Base-by-base conservation (phyloP, 495 filamentous ascomycete species). In the Penicillium cosmopolitanum region DNA sequence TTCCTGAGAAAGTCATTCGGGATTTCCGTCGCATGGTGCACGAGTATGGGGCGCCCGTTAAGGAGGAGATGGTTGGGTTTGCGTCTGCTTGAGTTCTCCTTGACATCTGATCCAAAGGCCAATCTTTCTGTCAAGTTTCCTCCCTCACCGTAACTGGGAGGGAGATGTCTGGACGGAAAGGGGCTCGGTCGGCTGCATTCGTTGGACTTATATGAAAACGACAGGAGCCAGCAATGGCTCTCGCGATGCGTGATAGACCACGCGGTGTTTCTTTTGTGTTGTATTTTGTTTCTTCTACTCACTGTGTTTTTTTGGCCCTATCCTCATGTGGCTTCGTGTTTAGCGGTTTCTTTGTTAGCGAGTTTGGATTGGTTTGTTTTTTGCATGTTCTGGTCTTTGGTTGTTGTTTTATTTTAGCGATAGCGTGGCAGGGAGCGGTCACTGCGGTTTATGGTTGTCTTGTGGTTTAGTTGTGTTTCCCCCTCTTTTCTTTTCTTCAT, bases 21-120 rank as follows among this genome's bases (percentile, higher is more conserved):
- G 90, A 94, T 74, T 98, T 98, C 77, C 89, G 88, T 65, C 87
- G 90, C 68, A 91, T 96, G 86, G 91, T 95, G 58, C 84, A 73
- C 81, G 89, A 79, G 36, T 80, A 66, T 53, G 76, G 76, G 46
- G 25, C 61, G 9, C 70, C 75, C 4, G 65, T 76, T 15, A 77
- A 78, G 57, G 69, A 74, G 54, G 73, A 77, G 62, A 67, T 66
- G 60, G 51, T 44, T 12, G 42, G 42, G 0, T 44, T 44, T 44
- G 42, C 42, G 12, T 43, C 40, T 44, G 42, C 15, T 44, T 44
- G 42, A 44, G 36, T 44, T 7, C 13, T 44, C 23, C 0, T 43
- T 15, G 12, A n/a, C 40, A 43, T 43, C 15, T 16, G 40, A 16
- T 16, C n/a, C 40, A 16, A 43, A 36, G 3, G 9, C 13, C 34